Base-by-base conservation (phyloP, 106 monocot species). In the Iris macrosiphon region DNA sequence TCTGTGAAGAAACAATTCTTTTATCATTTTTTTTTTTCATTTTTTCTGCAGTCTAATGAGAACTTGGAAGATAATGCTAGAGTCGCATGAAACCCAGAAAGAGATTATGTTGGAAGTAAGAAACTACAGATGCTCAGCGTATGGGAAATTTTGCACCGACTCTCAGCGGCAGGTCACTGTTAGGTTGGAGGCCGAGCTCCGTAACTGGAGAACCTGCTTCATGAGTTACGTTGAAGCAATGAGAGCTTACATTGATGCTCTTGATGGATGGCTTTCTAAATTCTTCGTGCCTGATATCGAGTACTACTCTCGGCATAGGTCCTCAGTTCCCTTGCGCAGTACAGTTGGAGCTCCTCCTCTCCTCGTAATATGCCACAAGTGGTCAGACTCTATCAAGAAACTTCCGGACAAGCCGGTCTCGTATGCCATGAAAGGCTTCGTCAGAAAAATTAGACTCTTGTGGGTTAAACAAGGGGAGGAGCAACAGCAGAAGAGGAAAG, bases 401-500 rank as follows among this genome's bases (percentile, higher is more conserved):
- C 65, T 99, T 15, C 91, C 78, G 0, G 87, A 92, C 30, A 73
- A 64, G 26, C 19, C 70, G 0, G 91, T 99, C 8, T 50, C 55
- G 15, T 45, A 42, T 39, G 56, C 91, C 18, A 81, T 87, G 70
- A 91, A 76, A 73, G 64, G 60, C 22, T 92, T 99, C 41, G 38
- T 74, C 40, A 75, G 71, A 23, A 79, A 78, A 11, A 44, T 78
- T 29, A 80, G 78, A 55, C 51, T 84, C 45, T 56, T 99, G 50
- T 84, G 80, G 76, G 64, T 66, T 14, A 99, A 92, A 59, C 98
- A 99, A 63, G 83, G 75, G 3, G 83, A 87, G 46, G 98, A 99
- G 58, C 98, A 91, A 47, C 82, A 74, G 9, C 98, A 99, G 61
- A 99, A 92, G 77, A 81, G 83, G 52, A 91, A 72, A 63, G 91